Evolutionary conservation across 2,329 filamentous ascomycete genomes (phyloP).

Genomic region (Colletotrichum tabaci): DNA sequence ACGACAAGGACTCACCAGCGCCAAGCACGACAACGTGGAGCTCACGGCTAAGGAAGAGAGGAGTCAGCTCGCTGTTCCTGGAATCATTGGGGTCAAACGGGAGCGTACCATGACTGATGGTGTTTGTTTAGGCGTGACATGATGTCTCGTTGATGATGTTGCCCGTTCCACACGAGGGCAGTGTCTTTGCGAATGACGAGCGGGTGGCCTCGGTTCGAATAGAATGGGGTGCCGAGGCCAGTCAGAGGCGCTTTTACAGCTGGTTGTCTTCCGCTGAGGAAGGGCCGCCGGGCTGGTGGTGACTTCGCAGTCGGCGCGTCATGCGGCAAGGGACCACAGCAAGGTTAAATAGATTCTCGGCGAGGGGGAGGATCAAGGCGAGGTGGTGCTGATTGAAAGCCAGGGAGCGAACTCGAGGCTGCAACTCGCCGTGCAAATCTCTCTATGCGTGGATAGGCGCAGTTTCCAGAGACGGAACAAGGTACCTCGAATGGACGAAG

Average conservation of each 20-base stretch:
- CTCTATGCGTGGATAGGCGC: conserved; percentile 23
- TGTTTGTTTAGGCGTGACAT: conserved; percentile 43
- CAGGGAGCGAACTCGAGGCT: conserved; percentile 13
- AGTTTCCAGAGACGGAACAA: conserved; percentile 36
- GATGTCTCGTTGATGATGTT: not conserved
- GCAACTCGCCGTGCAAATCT: conserved; percentile 34
- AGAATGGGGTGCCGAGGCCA: not conserved
- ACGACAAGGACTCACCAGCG: conserved; percentile 71
- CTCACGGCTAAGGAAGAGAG: conserved; percentile 73
- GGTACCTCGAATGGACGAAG: conserved; percentile 38
- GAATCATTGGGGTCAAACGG: not conserved
- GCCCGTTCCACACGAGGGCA: not conserved
- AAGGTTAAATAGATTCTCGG: conserved; percentile 31
- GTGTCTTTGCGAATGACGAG: not conserved
- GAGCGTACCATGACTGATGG: conserved; percentile 43
- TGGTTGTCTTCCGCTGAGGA: conserved; percentile 29
- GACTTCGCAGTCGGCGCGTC: conserved; percentile 31
- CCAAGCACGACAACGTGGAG: conserved; percentile 88
- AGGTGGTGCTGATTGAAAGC: conserved; percentile 19
- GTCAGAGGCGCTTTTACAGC: conserved; percentile 27
- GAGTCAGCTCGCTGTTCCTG: conserved; percentile 9
- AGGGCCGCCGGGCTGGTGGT: conserved; percentile 18
- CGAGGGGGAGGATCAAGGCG: conserved; percentile 11
- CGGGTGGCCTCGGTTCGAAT: not conserved
- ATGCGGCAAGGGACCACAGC: conserved; percentile 35